Conservation (phyloP, 179 eudicot species). For the Nepenthes alata region DNA sequence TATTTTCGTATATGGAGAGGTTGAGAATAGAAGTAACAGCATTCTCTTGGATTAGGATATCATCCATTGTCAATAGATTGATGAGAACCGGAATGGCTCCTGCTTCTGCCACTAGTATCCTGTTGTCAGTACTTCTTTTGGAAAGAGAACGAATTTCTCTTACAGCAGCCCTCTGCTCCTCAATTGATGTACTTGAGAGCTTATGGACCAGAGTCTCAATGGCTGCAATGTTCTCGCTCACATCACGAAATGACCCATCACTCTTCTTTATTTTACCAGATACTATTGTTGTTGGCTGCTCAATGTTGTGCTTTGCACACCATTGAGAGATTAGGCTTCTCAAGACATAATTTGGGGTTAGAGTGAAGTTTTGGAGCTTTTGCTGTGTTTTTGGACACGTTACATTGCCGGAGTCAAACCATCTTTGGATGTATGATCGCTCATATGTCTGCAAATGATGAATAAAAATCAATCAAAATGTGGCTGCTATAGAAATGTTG, state of each 20-base stretch:
- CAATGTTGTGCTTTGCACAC: constrained; percentile 11
- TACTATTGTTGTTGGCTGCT: constrained; percentile 13
- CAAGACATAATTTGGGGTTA: constrained; percentile 12
- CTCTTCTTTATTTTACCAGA: constrained; percentile 13
- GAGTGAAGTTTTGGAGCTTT: constrained; percentile 12
- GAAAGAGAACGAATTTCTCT: constrained; percentile 13
- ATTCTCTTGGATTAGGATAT: constrained; percentile 13
- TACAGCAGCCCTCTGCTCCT: constrained; percentile 8
- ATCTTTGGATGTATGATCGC: constrained; percentile 15
- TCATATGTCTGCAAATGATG: constrained; percentile 11
- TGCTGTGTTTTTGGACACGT: constrained; percentile 16
- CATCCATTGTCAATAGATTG: constrained; percentile 9
- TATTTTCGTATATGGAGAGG: constrained; percentile 14
- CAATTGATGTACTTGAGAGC: constrained; percentile 10
- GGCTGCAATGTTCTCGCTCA: constrained; percentile 15
- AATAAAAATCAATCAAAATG: neutral
- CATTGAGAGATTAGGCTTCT: constrained; percentile 14
- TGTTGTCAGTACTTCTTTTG: constrained; percentile 13
- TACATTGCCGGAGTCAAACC: constrained; percentile 15
- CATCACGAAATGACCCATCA: constrained; percentile 15
- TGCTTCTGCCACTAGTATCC: constrained; percentile 15
- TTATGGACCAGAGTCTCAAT: constrained; percentile 11
- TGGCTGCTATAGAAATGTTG: too few species aligned
- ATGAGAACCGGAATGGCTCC: constrained; percentile 14
- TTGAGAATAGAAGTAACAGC: constrained; percentile 14